Evolutionary conservation across 257 asterid species (phyloP).

Genomic region (Solanum microdontum): DNA sequence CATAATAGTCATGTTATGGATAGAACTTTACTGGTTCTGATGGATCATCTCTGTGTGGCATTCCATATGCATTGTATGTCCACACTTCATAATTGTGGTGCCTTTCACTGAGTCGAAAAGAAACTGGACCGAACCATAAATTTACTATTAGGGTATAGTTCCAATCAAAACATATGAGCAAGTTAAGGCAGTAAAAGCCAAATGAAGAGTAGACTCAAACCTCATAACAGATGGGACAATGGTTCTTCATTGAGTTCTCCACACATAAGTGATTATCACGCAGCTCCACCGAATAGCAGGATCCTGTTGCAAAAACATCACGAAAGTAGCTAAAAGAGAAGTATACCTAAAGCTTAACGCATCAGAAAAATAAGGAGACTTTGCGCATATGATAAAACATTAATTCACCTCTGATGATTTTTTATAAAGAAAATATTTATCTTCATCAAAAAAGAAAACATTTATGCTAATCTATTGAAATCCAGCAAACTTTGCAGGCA

Average conservation of each 20-base stretch:
- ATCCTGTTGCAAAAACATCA: constrained; percentile 36
- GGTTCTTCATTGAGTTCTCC: constrained; percentile 85
- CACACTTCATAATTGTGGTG: constrained; percentile 69
- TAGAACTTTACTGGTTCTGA: constrained; percentile 53
- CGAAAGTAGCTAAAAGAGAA: background rate
- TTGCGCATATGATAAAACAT: background rate
- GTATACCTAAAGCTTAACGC: background rate
- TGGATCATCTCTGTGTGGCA: constrained; percentile 51
- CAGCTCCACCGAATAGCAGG: constrained; percentile 61
- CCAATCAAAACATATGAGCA: background rate
- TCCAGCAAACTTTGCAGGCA: background rate
- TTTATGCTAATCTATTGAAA: background rate
- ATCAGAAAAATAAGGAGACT: background rate
- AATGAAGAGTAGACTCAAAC: constrained; percentile 18
- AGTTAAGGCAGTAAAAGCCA: background rate
- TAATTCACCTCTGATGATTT: background rate
- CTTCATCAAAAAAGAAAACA: background rate
- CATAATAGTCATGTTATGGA: background rate
- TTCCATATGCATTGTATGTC: constrained; percentile 77
- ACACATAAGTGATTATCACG: constrained; percentile 69
- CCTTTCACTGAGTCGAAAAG: constrained; percentile 78
- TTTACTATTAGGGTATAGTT: background rate
- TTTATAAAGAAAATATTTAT: background rate
- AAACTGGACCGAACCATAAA: constrained; percentile 38
- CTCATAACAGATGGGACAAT: constrained; percentile 96